Base-by-base conservation (phyloP, 2,329 filamentous ascomycete species). In the Clonostachys rhizophaga region DNA sequence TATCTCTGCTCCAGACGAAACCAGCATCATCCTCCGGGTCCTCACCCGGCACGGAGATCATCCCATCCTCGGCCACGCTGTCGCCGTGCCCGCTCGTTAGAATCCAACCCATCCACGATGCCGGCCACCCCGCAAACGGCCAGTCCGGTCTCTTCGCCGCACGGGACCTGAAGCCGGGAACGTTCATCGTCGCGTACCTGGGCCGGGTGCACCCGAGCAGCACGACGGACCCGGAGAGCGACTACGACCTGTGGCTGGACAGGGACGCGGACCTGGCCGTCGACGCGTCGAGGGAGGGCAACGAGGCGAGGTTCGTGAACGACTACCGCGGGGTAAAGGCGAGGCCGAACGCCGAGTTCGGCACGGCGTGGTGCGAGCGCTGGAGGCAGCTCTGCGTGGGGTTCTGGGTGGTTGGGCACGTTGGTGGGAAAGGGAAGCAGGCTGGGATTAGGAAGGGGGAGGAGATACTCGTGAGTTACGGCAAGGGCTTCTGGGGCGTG, bases 181-280 rank as follows among this genome's bases (percentile, higher is more conserved):
- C 70, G 2, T 74, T 85, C 40, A 72, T 86, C 44, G 54, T 86
- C n/a, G 75, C 76, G 16, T 87, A 86, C 58, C 66, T 84, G 5
- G 83, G 83, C 6, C 65, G 77, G 14, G 67, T 83, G 42, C 83
- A 86, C 61, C 65, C 68, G 14, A 52, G 61, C 41, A 49, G 57
- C 45, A 46, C 57, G 53, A 56, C 61, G 3, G 54, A 55, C 17
- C 52, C 49, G 4, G 56, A 59, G 33, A 65, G 63, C 7, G 78
- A 86, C 63, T 86, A 86, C 57, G 83, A 86, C 58, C 66, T 87
- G 24, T 83, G 79, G 72, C 66, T 86, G 17, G 79, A 83, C 61
- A 68, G 73, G 17, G 79, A 76, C 17, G 69, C 63, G 0, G 75
- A 74, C 14, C 65, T 83, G 2, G 81, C 81, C 4, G 76, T 86